Percentiles rank a stretch among this genome's conserved stretches.
Evolutionary conservation across 176 grass and related monocot species (phyloP).

Genomic region (Oryza rufipogon): DNA sequence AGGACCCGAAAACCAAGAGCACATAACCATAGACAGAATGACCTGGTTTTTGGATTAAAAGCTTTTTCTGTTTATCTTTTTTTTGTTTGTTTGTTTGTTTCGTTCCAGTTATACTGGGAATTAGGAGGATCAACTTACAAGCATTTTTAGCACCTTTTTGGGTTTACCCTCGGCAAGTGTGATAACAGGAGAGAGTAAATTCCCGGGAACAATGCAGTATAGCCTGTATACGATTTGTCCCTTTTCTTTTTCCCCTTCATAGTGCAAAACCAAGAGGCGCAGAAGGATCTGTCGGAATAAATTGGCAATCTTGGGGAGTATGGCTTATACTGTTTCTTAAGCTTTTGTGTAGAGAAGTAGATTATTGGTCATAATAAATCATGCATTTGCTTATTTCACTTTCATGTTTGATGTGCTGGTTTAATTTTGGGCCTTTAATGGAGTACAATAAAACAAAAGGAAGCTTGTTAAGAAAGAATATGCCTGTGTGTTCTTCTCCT

Average conservation of each 20-base stretch:
- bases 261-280: neutral
- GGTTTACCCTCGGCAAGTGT: neutral
- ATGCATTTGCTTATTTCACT: neutral
- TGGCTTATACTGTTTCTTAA: neutral
- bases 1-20: slow-evolving; percentile 33
- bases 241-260: too few species aligned
- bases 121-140: slow-evolving; percentile 33
- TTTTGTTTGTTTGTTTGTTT: neutral
- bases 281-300: neutral
- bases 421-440: neutral
- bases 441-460: neutral
- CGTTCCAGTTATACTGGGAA: neutral
- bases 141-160: neutral
- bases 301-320: neutral
- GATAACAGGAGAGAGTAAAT: neutral
- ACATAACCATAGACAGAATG: slow-evolving; percentile 5
- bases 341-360: neutral
- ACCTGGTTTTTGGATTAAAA: slow-evolving; percentile 31
- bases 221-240: neutral
- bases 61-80: neutral
- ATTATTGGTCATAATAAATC: neutral
- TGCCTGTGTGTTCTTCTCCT: neutral
- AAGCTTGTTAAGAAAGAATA: neutral
- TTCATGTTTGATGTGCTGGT: neutral
- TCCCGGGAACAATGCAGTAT: neutral